Percentiles rank a stretch among this genome's conserved stretches.
These are phyloP conservation scores for Pseudocercospora crystallina DNA, from an alignment of 2,329 filamentous ascomycete genomes.

Conservation along the genomic window DNA sequence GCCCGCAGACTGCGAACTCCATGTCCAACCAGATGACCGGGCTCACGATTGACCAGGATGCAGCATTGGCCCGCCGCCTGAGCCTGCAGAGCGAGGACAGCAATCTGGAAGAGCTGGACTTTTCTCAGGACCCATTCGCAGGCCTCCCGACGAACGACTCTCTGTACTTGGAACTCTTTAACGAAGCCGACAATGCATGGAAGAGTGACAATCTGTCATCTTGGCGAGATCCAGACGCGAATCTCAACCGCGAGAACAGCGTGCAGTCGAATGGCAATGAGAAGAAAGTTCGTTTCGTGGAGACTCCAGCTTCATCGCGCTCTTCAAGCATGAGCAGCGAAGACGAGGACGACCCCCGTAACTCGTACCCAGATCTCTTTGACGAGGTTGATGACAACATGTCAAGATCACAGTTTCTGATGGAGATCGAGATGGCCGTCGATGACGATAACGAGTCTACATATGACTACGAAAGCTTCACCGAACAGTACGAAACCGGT, in stretches of 20 bases:
- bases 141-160: conserved; percentile 26
- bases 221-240: conserved; percentile 25
- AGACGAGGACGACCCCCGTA: conserved; percentile 29
- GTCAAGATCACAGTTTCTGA: conserved; percentile 15
- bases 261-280: conserved; percentile 26
- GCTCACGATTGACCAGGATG: conserved; percentile 16
- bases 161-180: conserved; percentile 28
- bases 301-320: conserved; percentile 29
- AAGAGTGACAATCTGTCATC: conserved; percentile 21
- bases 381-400: conserved; percentile 27
- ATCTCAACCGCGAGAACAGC: conserved; percentile 20
- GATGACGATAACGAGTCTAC: conserved; percentile 33
- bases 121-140: conserved; percentile 33
- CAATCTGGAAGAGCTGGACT: conserved; percentile 22
- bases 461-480: conserved; percentile 35
- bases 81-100: conserved; percentile 27
- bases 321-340: conserved; percentile 34
- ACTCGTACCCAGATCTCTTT: conserved; percentile 38
- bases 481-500: conserved; percentile 32
- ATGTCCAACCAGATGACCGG: conserved; percentile 28
- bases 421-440: conserved; percentile 26
- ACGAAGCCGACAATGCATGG: conserved; percentile 29
- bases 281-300: conserved; percentile 38
- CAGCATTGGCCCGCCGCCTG: conserved; percentile 24
- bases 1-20: conserved; percentile 20